phyloP scores from a whole-genome alignment of 192 early-diverging fungal genomes.

The Chytriomyces sp. region DNA sequence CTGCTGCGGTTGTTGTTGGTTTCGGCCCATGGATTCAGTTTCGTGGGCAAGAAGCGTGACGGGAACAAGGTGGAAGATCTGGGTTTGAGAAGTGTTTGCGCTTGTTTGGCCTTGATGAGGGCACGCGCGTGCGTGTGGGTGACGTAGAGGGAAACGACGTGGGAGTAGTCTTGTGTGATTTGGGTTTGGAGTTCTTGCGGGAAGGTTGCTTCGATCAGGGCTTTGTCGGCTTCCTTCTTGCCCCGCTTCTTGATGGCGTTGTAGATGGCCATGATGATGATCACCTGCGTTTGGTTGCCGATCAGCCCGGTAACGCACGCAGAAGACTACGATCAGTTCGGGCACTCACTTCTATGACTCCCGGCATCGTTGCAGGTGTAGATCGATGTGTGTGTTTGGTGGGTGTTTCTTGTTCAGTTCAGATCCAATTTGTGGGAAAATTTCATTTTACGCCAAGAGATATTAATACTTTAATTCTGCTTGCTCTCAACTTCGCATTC shows the following conservation, averaged over 20 bases:
- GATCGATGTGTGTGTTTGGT: not conserved
- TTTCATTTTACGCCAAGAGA: no score
- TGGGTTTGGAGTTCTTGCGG: slow-evolving; percentile 19
- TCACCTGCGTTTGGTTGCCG: not conserved
- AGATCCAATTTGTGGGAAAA: no score
- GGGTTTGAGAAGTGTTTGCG: not conserved
- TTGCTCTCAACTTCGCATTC: no score
- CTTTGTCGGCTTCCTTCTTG: slow-evolving; percentile 14
- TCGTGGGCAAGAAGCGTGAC: not conserved
- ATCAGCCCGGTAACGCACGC: no score
- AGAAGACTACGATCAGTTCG: not conserved
- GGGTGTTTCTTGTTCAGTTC: not conserved
- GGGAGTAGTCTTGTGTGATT: slow-evolving; percentile 6
- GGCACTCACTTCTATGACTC: slow-evolving; percentile 29
- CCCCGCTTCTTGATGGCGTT: slow-evolving; percentile 25
- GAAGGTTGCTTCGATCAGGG: slow-evolving; percentile 14
- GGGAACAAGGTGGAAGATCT: not conserved
- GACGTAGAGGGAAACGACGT: not conserved
- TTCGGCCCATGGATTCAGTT: not conserved
- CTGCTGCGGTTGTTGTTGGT: not conserved
- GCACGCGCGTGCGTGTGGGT: slow-evolving; percentile 1
- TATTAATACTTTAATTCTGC: no score
- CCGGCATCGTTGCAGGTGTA: slow-evolving; percentile 16
- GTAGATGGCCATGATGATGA: slow-evolving; percentile 23
- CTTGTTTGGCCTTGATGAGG: not conserved